Base-by-base conservation (phyloP, 2,329 filamentous ascomycete species). In the Botrytis porri region DNA sequence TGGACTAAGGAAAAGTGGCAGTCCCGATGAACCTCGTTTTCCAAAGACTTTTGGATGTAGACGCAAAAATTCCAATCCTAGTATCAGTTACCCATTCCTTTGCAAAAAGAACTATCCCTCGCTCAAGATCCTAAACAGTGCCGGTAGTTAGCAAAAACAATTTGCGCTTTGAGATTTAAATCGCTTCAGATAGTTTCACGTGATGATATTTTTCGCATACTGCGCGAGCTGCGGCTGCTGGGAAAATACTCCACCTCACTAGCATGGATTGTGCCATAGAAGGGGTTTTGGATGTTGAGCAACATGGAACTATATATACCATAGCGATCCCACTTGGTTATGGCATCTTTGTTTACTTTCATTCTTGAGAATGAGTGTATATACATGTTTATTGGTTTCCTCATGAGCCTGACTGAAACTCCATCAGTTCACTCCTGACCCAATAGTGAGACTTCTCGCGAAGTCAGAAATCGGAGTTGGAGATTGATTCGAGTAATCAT, bases 201-300 rank as follows among this genome's bases (percentile, higher is more conserved):
- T 67, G 65, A 67, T 57, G 25, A n/a, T 32, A 57, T 57, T 41
- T 32, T 22, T 67, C 48, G 65, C 65, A 37, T 41, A 67, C 35
- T 41, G 65, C 64, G 64, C 64, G 35, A 67, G 45, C 32, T 67
- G 64, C 65, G 65, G 65, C 48, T 67, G 65, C 48, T 57, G 35
- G 29, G 48, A 67, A 67, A 67, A 41, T 67, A 67, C 65, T 67
- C 48, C 65, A 57, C 65, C 35, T 57, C 35, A 57, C 35, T 67
- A 67, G 65, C 48, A 37, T 41, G 48, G 48, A 41, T 67, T 57
- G 35, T 67, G 35, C 45, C 48, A 67, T 67, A 41, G 65, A 57
- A 67, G 65, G 65, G 48, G 45, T 9, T 39, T 41, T 67, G 29
- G 65, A 57, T 41, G 48, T 67, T 57, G 35, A 67, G 35, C 10